Percentiles rank a stretch among this genome's conserved stretches.
phyloP scores from a whole-genome alignment of 495 filamentous ascomycete species.

The Tuber aestivum region DNA sequence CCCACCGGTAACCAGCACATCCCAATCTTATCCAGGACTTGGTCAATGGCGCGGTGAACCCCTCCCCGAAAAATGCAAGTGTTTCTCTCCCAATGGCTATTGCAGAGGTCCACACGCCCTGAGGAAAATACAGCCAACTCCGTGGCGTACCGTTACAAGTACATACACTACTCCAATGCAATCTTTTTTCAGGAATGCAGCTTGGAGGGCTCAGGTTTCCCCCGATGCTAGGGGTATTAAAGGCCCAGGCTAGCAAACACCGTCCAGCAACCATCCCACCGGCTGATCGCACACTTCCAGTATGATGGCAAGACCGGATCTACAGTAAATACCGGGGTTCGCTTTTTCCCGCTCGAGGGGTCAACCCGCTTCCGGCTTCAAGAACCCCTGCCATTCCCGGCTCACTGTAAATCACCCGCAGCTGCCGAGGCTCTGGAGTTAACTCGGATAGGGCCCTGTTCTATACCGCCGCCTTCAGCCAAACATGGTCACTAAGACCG shows the following conservation, averaged over 20 bases:
- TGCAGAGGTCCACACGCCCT: background rate
- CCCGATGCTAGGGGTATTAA: background rate
- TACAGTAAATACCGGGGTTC: background rate
- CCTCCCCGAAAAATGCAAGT: too few relatives aligned
- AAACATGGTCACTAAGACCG: background rate
- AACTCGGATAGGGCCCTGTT: too few relatives aligned
- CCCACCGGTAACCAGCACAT: too few relatives aligned
- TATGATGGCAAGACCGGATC: background rate
- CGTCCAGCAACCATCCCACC: background rate
- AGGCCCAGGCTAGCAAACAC: background rate
- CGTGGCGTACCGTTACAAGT: background rate
- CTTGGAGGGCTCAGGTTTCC: background rate
- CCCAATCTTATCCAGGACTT: too few relatives aligned
- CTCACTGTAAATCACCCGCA: background rate
- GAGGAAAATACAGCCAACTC: background rate
- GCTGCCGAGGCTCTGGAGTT: too few relatives aligned
- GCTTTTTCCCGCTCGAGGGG: background rate
- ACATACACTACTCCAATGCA: background rate
- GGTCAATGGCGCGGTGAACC: too few relatives aligned
- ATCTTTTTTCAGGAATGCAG: background rate
- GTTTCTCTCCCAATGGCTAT: too few relatives aligned
- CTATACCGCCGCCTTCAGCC: too few relatives aligned
- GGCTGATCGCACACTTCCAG: background rate
- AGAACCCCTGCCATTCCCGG: background rate
- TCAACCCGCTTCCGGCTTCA: background rate